A percentile compares a stretch with the other conserved stretches of the same genome.
These are phyloP conservation scores for Teunomyces tritomae DNA, from an alignment of 805 yeast genomes.

Conservation along the genomic window DNA sequence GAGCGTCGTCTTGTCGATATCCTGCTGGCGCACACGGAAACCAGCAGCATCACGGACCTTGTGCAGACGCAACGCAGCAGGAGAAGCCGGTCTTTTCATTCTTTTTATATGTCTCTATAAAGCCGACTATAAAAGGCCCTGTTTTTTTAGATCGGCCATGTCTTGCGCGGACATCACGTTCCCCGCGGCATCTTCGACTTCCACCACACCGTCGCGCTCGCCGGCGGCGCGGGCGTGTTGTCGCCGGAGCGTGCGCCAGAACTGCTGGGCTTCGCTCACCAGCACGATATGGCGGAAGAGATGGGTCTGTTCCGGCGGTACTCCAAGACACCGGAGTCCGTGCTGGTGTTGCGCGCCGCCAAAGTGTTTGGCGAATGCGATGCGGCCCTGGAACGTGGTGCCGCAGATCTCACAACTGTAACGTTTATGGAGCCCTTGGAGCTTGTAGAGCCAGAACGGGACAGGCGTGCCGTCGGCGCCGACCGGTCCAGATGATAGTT, in stretches of 20 bases:
- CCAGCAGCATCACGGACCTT: conserved; percentile 42
- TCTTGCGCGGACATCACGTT: conserved; percentile 85
- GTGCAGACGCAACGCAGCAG: background rate
- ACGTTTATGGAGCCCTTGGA: conserved; percentile 76
- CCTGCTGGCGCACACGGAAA: conserved; percentile 44
- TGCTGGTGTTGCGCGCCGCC: conserved; percentile 63
- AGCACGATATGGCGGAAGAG: conserved; percentile 62
- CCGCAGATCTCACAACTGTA: conserved; percentile 88
- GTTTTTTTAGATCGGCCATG: conserved; percentile 80
- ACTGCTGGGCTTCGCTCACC: conserved; percentile 63
- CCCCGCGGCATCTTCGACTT: conserved; percentile 91
- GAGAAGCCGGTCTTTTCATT: background rate
- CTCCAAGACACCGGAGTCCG: conserved; percentile 75
- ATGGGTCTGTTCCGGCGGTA: conserved; percentile 43
- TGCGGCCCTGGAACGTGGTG: conserved; percentile 68
- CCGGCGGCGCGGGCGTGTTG: conserved; percentile 40
- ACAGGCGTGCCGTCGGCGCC: conserved; percentile 92
- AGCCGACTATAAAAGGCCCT: conserved; percentile 63
- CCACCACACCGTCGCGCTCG: conserved; percentile 55
- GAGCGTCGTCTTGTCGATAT: conserved; percentile 41
- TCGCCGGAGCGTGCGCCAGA: conserved; percentile 58
- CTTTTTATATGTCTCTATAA: background rate
- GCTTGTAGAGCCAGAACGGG: conserved; percentile 89
- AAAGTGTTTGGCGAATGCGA: conserved; percentile 73
- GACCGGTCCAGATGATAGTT: conserved; percentile 42